Percentiles rank a stretch among this genome's conserved stretches.
Conservation (phyloP, 805 yeast genomes). For the Komagataella kurtzmanii region DNA sequence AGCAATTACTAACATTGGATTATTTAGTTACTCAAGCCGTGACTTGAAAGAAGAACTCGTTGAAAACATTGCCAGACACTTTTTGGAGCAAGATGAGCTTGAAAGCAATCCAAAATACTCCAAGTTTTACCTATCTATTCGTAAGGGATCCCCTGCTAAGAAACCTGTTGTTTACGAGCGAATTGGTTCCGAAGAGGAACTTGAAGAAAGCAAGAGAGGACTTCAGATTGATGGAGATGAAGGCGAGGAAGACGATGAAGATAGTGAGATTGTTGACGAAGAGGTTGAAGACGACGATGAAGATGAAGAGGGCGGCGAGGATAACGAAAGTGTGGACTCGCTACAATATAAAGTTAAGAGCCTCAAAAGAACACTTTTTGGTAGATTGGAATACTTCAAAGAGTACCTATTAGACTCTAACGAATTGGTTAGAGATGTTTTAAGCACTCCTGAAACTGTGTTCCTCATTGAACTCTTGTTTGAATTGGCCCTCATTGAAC, state of each 20-base stretch:
- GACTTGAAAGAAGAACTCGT: background rate
- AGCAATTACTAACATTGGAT: background rate
- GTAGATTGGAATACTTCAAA: constrained; percentile 5
- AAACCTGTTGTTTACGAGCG: background rate
- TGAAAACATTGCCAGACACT: background rate
- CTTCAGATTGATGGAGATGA: background rate
- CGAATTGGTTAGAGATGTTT: constrained; percentile 14
- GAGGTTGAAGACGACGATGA: background rate
- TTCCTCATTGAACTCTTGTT: constrained; percentile 11
- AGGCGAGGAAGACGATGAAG: background rate
- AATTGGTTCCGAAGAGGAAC: background rate
- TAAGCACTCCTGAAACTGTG: constrained; percentile 19
- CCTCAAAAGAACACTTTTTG: constrained; percentile 3
- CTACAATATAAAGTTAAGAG: constrained; percentile 1
- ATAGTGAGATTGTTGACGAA: background rate
- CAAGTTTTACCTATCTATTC: background rate
- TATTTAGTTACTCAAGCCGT: background rate
- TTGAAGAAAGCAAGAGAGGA: background rate
- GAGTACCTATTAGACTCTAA: constrained; percentile 13
- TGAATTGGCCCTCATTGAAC: constrained; percentile 11
- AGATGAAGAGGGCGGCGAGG: constrained; percentile 3
- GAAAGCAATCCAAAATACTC: background rate
- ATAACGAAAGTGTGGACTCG: constrained; percentile 4
- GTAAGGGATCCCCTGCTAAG: background rate
- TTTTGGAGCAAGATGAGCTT: background rate